These are phyloP conservation scores for Psidium guajava DNA, from an alignment of 345 rosid species.

Conservation along the genomic window DNA sequence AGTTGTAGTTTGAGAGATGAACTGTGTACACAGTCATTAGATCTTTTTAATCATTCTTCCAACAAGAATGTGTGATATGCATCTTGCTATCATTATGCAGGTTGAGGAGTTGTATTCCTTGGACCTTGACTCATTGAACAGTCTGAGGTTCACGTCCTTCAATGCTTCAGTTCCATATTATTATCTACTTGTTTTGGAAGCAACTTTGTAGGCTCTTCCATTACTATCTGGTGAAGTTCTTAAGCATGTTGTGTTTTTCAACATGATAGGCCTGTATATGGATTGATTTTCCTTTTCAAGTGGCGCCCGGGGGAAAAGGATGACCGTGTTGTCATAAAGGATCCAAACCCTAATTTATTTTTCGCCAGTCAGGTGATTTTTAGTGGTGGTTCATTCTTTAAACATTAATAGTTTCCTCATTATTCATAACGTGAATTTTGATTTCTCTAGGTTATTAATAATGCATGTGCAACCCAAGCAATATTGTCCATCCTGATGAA, in stretches of 20 bases:
- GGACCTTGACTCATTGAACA: slow-evolving; percentile 80
- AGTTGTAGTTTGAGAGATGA: neutral
- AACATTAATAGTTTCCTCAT: neutral
- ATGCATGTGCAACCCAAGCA: slow-evolving; percentile 99
- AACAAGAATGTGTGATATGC: neutral
- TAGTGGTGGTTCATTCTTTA: neutral
- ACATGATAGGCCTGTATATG: slow-evolving; percentile 73
- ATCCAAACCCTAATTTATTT: slow-evolving; percentile 68
- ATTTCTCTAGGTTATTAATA: slow-evolving; percentile 64
- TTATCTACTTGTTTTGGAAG: neutral
- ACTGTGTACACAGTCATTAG: neutral
- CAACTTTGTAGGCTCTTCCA: neutral
- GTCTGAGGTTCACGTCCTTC: slow-evolving; percentile 46
- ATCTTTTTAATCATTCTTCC: neutral
- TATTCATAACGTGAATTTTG: neutral
- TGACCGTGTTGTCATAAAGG: slow-evolving; percentile 72
- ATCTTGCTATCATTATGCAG: slow-evolving; percentile 24
- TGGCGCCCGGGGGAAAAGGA: slow-evolving; percentile 20
- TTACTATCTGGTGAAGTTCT: neutral
- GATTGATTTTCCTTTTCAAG: slow-evolving; percentile 59
- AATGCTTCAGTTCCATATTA: neutral
- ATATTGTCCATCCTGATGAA: slow-evolving; percentile 86
- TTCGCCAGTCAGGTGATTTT: slow-evolving; percentile 84
- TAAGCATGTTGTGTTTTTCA: neutral
- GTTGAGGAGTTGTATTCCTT: slow-evolving; percentile 93